Evolutionary conservation across 1,139 yeast species (phyloP), one percentile per base, ranked within the genome.

Genomic region (Taphrina pruni): DNA sequence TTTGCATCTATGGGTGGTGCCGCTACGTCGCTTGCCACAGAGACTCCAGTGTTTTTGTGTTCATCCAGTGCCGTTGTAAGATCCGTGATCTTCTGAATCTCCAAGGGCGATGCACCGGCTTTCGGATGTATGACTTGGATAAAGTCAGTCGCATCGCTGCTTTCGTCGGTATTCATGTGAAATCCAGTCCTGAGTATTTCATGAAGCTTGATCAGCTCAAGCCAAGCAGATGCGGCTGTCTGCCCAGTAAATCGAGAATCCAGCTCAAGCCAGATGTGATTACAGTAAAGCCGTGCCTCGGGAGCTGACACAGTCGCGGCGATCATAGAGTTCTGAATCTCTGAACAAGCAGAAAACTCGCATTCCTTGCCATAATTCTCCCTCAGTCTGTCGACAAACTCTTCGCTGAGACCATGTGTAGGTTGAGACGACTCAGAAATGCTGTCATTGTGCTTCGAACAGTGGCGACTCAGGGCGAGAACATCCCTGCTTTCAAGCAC

Each of bases 171-270:
- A 20, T 45, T 56, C 21, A 39, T 39, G 17, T 46, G 41, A 50
- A 73, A 73, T 1, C 74, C 75, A 20, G 75, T 72, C 9, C 75
- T 55, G 20, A 73, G 48, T n/a, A 73, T 72, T 45, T 72, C 71
- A 50, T 72, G 70, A 20, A 39, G 36, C 20, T 67, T 70, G 17
- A 72, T 65, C 26, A 73, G 32, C 8, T 26, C 14, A 32, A 45
- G 35, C 60, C 73, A 56, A 6, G 71, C 71, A 7, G 43, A 36
- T 17, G 64, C 14, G 20, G 70, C n/a, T 17, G 36, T 46, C 11
- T 17, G 21, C 9, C 35, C 48, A 12, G 48, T 36, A 35, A 20
- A 11, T 20, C 17, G 32, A 6, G 17, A 8, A 2, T 46, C 60
- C 9, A 71, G 45, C 41, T 60, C 35, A 7, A 67, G 51, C 36